Conservation (phyloP, 78 protist species). For the Dictyostelium purpureum region DNA sequence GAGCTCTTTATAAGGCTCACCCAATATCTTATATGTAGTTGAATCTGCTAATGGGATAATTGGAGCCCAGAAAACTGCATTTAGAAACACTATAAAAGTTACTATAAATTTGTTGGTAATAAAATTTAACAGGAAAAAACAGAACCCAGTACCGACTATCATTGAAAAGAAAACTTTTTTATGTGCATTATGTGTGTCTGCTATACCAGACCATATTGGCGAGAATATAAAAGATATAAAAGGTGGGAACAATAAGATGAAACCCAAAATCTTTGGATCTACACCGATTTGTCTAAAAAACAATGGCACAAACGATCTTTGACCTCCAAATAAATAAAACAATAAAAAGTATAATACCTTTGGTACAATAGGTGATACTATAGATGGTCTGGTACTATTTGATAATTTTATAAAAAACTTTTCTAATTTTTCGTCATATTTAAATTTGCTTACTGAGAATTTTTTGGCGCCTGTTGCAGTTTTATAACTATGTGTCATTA, state of each 20-base stretch:
- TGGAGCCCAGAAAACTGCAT: constrained; percentile 65
- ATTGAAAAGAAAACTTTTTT: not conserved
- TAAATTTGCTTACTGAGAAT: not conserved
- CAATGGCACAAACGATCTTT: constrained; percentile 31
- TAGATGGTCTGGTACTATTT: not conserved
- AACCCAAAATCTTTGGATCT: not conserved
- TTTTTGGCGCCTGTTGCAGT: not conserved
- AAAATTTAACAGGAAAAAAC: constrained; percentile 4
- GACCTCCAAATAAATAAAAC: constrained; percentile 35
- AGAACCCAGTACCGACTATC: not conserved
- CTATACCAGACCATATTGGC: constrained; percentile 10
- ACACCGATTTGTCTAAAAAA: not conserved
- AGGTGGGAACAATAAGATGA: constrained; percentile 47
- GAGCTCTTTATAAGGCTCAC: not conserved
- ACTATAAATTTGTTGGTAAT: not conserved
- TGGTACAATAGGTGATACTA: constrained; percentile 38
- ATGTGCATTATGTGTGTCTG: constrained; percentile 13
- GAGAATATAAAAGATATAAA: constrained; percentile 9
- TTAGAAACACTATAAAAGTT: not conserved
- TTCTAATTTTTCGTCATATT: constrained; percentile 1
- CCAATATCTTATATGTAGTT: constrained; percentile 34
- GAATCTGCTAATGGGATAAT: constrained; percentile 34
- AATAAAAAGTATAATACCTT: constrained; percentile 37
- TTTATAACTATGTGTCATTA: not conserved
- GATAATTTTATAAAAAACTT: not conserved